These are phyloP conservation scores for Curvularia lunata DNA, from an alignment of 2,329 filamentous ascomycete species.

Conservation along the genomic window DNA sequence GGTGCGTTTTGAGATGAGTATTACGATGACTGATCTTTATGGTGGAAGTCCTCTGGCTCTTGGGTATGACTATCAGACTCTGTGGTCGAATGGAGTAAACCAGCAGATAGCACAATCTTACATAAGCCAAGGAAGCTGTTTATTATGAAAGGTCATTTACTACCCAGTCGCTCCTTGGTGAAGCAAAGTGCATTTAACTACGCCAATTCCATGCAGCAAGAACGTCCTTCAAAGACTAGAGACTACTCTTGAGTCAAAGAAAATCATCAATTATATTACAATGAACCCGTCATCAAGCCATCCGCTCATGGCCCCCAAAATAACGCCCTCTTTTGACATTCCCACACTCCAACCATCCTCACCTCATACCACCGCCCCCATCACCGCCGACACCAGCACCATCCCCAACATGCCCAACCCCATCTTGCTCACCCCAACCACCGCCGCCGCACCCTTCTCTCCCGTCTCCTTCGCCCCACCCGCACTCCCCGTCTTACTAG, in stretches of 20 bases:
- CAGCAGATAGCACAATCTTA: no score
- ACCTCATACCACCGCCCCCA: constrained; percentile 37
- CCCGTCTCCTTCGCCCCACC: constrained; percentile 11
- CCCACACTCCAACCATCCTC: not conserved
- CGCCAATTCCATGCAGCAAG: not conserved
- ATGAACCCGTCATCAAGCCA: not conserved
- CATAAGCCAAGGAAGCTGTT: not conserved
- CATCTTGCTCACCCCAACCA: constrained; percentile 32
- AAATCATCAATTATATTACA: not conserved
- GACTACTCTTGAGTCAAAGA: not conserved
- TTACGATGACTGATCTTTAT: no score
- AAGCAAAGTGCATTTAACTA: not conserved
- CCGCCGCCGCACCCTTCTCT: constrained; percentile 22
- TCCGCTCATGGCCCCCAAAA: not conserved
- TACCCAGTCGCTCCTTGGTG: not conserved
- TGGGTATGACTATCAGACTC: no score
- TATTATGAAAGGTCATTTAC: not conserved
- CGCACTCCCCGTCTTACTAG: constrained; percentile 18
- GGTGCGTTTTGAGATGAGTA: no score
- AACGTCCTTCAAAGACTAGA: not conserved
- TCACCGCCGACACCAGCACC: constrained; percentile 34
- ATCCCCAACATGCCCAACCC: constrained; percentile 39
- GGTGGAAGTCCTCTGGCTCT: no score
- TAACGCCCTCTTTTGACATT: no score
- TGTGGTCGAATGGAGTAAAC: no score